Conservation (phyloP, 768 basidiomycete genomes). For the Macrolepiota albuminosa region DNA sequence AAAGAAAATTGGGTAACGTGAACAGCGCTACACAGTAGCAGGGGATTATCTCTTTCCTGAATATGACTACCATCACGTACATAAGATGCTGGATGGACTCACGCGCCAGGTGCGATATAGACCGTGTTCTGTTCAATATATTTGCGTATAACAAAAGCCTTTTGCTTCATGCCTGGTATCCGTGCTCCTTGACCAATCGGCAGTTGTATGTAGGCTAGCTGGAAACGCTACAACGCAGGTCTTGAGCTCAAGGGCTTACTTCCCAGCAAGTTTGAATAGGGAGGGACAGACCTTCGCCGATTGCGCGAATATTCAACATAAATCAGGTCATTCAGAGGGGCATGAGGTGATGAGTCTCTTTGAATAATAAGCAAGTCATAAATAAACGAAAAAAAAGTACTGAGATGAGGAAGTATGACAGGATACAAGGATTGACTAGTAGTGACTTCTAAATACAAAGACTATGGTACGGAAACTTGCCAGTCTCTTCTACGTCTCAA, state of each 20-base stretch:
- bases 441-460: too few relatives aligned
- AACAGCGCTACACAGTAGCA: slow-evolving; percentile 40
- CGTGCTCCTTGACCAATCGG: slow-evolving; percentile 77
- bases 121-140: slow-evolving; percentile 58
- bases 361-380: too few relatives aligned
- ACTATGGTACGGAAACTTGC: too few relatives aligned
- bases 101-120: slow-evolving; percentile 75
- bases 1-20: slow-evolving; percentile 55
- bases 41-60: slow-evolving; percentile 49
- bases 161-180: slow-evolving; percentile 52
- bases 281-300: not conserved
- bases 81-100: slow-evolving; percentile 18
- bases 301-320: not conserved
- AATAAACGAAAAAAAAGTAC: too few relatives aligned
- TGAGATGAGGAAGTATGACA: too few relatives aligned
- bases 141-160: slow-evolving; percentile 74
- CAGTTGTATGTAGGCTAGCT: not conserved
- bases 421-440: too few relatives aligned
- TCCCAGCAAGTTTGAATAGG: too few relatives aligned
- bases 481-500: too few relatives aligned
- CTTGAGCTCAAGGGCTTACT: too few relatives aligned
- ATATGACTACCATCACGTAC: not conserved
- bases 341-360: too few relatives aligned
- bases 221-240: not conserved
- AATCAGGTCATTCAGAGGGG: too few relatives aligned